Base-by-base conservation (phyloP, 768 basidiomycete genomes). In the Termitomyces titanicus region DNA sequence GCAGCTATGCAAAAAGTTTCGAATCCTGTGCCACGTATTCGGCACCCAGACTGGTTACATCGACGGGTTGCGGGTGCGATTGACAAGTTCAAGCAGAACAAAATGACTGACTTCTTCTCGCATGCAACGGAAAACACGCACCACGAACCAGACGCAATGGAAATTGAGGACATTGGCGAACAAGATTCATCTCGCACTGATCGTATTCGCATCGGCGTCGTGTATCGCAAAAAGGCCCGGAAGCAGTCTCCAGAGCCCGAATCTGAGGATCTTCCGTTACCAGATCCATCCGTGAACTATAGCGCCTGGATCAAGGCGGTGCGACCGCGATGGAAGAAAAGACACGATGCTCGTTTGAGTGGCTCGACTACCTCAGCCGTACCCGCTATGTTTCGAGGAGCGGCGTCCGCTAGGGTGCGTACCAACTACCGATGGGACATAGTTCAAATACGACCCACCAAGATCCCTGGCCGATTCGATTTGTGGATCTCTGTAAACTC, bases 61-160 rank as follows among this genome's bases (percentile, higher is more conserved):
- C 87, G 90, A 43, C 81, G 97, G 43, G 92, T 98, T 11, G 89
- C 88, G 13, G 90, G 87, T 12, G 82, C 88, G 15, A 84, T 94
- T 39, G 96, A 98, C 78, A 97, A 93, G 72, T 98, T 98, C 76
- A 94, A 92, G 68, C 97, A 99, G 70, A 96, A 98, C 71, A 98
- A 95, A 72, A 75, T 99, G 47, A 95, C 94, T 0, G 94, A 98
- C 63, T 98, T 98, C 75, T 98, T 99, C 74, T 79, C 73, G 54
- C 71, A 71, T 40, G 68, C 69, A 29, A 67, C 63, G 15, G 70
- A 65, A 48, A 69, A 68, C 34, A 64, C 67, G 45, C 58, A 62
- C 18, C 65, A 65, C 24, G 73, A 71, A 35, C 64, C 67, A 1
- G 72, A 73, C 18, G 62, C 66, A 9, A 65, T 66, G 20, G 88